These are phyloP conservation scores for Colletotrichum destructivum DNA, from an alignment of 2,329 filamentous ascomycete species.

Conservation along the genomic window DNA sequence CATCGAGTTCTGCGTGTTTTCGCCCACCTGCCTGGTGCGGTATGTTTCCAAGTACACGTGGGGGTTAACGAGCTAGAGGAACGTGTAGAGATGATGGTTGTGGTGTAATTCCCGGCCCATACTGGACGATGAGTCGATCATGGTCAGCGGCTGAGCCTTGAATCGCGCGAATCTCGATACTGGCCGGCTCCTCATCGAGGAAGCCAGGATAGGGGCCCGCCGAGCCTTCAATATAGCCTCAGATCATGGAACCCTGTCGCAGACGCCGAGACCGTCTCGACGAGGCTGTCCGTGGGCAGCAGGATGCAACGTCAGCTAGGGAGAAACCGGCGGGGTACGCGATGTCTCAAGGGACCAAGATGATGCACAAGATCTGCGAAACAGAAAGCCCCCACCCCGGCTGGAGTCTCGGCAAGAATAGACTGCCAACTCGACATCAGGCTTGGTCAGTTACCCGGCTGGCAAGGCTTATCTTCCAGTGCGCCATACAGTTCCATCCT, in stretches of 20 bases:
- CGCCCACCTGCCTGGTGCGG: too few relatives aligned
- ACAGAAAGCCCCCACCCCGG: neutral
- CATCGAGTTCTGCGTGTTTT: neutral
- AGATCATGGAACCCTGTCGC: neutral
- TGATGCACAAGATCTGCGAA: neutral
- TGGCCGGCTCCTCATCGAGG: too few relatives aligned
- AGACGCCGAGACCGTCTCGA: neutral
- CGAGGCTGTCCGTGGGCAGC: neutral
- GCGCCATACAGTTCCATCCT: too few relatives aligned
- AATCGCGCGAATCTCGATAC: too few relatives aligned
- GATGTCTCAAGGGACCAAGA: constrained; percentile 12
- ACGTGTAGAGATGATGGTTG: neutral
- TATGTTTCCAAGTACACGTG: too few relatives aligned
- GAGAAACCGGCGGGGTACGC: neutral
- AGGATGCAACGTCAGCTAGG: constrained; percentile 11
- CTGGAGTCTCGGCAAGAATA: neutral
- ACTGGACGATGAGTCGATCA: neutral
- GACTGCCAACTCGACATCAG: neutral
- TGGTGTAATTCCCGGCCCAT: neutral
- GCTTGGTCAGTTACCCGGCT: constrained; percentile 27
- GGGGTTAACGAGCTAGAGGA: too few relatives aligned
- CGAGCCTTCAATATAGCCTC: neutral
- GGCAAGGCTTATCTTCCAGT: neutral
- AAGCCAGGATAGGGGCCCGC: neutral
- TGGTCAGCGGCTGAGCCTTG: too few relatives aligned